These are phyloP conservation scores for Trichoderma afroharzianum DNA, from an alignment of 2,329 filamentous ascomycete species.

Conservation along the genomic window DNA sequence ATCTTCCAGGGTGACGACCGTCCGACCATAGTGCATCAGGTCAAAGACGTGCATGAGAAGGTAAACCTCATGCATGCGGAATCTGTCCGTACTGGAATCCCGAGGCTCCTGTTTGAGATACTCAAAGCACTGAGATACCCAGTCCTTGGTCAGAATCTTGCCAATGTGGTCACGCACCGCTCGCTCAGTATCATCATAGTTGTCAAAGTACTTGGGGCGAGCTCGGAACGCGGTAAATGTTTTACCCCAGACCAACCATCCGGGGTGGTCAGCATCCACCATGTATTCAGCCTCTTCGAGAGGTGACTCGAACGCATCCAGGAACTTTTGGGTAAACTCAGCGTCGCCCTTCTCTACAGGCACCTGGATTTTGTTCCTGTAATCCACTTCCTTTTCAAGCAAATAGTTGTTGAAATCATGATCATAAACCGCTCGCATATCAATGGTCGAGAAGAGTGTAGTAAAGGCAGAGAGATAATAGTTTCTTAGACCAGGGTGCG, in stretches of 20 bases:
- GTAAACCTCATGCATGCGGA: slow-evolving; percentile 83
- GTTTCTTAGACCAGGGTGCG: slow-evolving; percentile 78
- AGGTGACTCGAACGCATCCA: slow-evolving; percentile 72
- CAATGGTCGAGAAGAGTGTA: slow-evolving; percentile 75
- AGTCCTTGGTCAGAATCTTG: slow-evolving; percentile 71
- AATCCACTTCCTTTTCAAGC: slow-evolving; percentile 66
- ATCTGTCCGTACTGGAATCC: slow-evolving; percentile 75
- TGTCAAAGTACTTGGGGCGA: slow-evolving; percentile 62
- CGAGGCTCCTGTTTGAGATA: slow-evolving; percentile 96
- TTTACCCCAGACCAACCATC: slow-evolving; percentile 95
- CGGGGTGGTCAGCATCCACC: slow-evolving; percentile 86
- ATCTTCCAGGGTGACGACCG: slow-evolving; percentile 77
- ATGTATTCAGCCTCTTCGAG: slow-evolving; percentile 71
- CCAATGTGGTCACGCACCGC: slow-evolving; percentile 76
- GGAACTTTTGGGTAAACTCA: slow-evolving; percentile 73
- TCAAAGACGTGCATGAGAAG: slow-evolving; percentile 88
- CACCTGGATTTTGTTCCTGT: slow-evolving; percentile 73
- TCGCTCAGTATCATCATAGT: slow-evolving; percentile 78
- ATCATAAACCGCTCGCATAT: slow-evolving; percentile 78
- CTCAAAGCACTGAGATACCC: slow-evolving; percentile 84
- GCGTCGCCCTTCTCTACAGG: slow-evolving; percentile 70
- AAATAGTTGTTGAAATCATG: slow-evolving; percentile 88
- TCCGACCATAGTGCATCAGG: slow-evolving; percentile 76
- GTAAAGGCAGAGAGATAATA: slow-evolving; percentile 79
- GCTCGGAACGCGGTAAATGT: slow-evolving; percentile 76